Base-by-base conservation (phyloP, 2,329 filamentous ascomycete genomes). In the Tricladium varicosporioides region DNA sequence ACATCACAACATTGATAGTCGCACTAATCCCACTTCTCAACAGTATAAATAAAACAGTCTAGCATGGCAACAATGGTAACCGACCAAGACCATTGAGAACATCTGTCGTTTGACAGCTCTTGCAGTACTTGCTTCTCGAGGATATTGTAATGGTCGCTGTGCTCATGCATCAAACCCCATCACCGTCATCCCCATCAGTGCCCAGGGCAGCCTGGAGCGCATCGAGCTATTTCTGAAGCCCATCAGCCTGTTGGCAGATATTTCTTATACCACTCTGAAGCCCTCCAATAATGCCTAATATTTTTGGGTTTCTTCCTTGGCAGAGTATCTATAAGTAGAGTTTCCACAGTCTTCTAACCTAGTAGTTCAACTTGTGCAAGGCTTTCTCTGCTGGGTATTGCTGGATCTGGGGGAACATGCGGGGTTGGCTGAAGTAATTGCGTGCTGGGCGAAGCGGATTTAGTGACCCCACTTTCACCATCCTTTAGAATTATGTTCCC, bases 271-370 rank as follows among this genome's bases (percentile, higher is more conserved):
- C 64, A 48, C 64, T 63, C 32, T 67, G 64, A 5, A 67, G 16
- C n/a, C 61, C 61, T 16, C 63, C 65, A 47, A 67, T 65, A 10
- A 67, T 60, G 1, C 58, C 56, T 33, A 62, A 64, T 42, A 67
- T 60, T 32, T 63, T 65, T 65, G 36, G 64, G 64, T 44, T 64
- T 66, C 45, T 63, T 60, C n/a, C 63, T 54, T 7, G 63, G 58
- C 13, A 67, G 58, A 3, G 57, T 59, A 40, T 67, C 65, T n/a
- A 67, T 63, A 1, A 66, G 53, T 1, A 58, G 43, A 16, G 57
- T 18, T 5, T 59, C 52, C 5, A 40, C 36, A 13, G 9, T 10
- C 4, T 11, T n/a, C 3, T 4, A 10, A 40, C 4, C 42, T 43
- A 15, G 46, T 2, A 16, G 15, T 22, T 33, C n/a, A 36, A 47